Percentiles rank a stretch among this genome's conserved stretches.
Evolutionary conservation across 768 basidiomycete genomes (phyloP).

Genomic region (Daedalea quercina): DNA sequence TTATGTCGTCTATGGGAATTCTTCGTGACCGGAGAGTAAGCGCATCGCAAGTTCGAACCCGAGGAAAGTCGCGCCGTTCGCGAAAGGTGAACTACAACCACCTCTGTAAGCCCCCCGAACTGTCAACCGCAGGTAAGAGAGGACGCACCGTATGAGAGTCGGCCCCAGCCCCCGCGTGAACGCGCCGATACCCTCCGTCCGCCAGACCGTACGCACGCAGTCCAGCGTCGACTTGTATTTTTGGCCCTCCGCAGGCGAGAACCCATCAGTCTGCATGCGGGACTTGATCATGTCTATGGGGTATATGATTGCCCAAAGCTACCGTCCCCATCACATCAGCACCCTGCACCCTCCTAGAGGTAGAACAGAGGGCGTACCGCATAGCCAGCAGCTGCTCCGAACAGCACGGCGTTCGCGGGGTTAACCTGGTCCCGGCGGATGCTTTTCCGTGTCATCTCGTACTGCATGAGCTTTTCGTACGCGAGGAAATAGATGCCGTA

Average conservation of each 20-base stretch:
- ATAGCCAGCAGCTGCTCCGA: conserved; percentile 90
- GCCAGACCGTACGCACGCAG: conserved; percentile 78
- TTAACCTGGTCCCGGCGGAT: conserved; percentile 72
- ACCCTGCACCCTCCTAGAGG: too few relatives aligned
- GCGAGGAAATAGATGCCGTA: conserved; percentile 88
- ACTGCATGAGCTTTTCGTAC: conserved; percentile 89
- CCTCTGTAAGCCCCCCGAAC: neutral
- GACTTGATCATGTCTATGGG: conserved; percentile 97
- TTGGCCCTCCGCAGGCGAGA: conserved; percentile 63
- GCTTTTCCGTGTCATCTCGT: conserved; percentile 69
- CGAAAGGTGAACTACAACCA: conserved; percentile 74
- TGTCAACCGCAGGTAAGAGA: neutral
- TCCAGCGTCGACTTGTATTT: conserved; percentile 81
- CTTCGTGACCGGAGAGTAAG: conserved; percentile 27
- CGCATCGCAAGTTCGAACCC: conserved; percentile 92
- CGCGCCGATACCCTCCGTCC: conserved; percentile 74
- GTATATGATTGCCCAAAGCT: conserved; percentile 92
- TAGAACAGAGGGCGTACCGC: conserved; percentile 45
- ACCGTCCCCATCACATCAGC: conserved; percentile 9
- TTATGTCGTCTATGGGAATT: neutral
- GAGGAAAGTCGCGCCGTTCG: conserved; percentile 95
- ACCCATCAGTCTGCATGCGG: conserved; percentile 92
- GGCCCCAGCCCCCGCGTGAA: conserved; percentile 91
- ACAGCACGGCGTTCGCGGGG: conserved; percentile 72
- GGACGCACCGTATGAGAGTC: conserved; percentile 77